Evolutionary conservation across 768 basidiomycete species (phyloP).

Genomic region (Suillus bovinus): DNA sequence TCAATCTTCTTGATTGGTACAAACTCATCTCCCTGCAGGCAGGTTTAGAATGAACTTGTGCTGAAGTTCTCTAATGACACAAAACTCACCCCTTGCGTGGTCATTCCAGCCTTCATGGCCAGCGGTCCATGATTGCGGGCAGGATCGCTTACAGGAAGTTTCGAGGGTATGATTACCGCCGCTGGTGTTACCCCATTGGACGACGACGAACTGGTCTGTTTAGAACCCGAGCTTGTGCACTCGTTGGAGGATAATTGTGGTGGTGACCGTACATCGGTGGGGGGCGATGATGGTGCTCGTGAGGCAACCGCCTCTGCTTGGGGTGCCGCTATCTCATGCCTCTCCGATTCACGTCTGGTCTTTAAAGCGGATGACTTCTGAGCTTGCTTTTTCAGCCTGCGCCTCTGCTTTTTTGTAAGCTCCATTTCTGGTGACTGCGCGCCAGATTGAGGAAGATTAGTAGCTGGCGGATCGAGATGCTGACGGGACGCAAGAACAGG

Average conservation of each 20-base stretch:
- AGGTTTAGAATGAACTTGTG: neutral
- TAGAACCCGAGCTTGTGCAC: neutral
- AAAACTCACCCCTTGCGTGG: slow-evolving; percentile 1
- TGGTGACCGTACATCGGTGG: neutral
- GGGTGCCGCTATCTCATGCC: neutral
- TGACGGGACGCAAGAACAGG: neutral
- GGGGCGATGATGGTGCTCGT: neutral
- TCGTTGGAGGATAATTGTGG: neutral
- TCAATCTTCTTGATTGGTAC: slow-evolving; percentile 19
- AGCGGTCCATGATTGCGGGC: neutral
- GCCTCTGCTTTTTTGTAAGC: neutral
- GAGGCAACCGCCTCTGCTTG: neutral
- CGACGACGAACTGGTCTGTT: neutral
- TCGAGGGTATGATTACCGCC: neutral
- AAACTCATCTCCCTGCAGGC: slow-evolving; percentile 28
- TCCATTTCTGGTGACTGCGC: neutral
- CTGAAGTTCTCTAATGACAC: neutral
- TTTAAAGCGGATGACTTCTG: neutral
- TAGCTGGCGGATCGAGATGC: no score
- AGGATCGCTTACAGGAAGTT: neutral
- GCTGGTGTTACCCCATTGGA: neutral
- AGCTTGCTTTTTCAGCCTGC: neutral
- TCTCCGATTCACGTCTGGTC: neutral
- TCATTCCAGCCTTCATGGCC: slow-evolving; percentile 1
- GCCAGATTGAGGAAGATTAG: neutral